These are phyloP conservation scores for Eucalyptus pumila DNA, from an alignment of 345 rosid genomes.

Conservation along the genomic window DNA sequence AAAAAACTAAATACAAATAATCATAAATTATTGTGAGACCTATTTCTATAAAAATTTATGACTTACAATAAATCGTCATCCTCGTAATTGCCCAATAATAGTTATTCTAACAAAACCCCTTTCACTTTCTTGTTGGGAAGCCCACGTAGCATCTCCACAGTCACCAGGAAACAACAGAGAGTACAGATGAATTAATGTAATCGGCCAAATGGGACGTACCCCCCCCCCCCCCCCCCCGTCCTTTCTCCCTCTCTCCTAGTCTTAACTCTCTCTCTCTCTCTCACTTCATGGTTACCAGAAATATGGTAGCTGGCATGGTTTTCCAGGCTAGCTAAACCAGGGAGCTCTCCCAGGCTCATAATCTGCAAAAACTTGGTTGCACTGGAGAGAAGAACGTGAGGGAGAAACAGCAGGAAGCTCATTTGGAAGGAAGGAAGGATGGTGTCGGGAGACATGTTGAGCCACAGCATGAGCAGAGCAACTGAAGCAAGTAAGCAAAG, in stretches of 20 bases:
- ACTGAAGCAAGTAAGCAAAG: background rate
- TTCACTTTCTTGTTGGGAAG: background rate
- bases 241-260: background rate
- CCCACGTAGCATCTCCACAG: fast-evolving
- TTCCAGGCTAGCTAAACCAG: background rate
- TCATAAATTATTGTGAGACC: no score
- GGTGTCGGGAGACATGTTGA: background rate
- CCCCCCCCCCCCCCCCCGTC: no score
- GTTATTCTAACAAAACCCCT: no score
- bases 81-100: no score
- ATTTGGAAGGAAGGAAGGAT: background rate
- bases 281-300: background rate
- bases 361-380: background rate
- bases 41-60: no score
- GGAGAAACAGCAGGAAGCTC: background rate
- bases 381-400: background rate
- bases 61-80: fast-evolving
- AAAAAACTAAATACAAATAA: no score
- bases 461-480: background rate
- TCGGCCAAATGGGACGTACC: background rate
- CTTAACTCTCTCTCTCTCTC: background rate
- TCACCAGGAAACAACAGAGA: background rate
- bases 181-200: background rate
- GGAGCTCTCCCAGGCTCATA: background rate
- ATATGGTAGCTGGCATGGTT: background rate